Evolutionary conservation across 805 yeast species (phyloP), one percentile per base, ranked within the genome.

Genomic region (Metschnikowia corniflorae): DNA sequence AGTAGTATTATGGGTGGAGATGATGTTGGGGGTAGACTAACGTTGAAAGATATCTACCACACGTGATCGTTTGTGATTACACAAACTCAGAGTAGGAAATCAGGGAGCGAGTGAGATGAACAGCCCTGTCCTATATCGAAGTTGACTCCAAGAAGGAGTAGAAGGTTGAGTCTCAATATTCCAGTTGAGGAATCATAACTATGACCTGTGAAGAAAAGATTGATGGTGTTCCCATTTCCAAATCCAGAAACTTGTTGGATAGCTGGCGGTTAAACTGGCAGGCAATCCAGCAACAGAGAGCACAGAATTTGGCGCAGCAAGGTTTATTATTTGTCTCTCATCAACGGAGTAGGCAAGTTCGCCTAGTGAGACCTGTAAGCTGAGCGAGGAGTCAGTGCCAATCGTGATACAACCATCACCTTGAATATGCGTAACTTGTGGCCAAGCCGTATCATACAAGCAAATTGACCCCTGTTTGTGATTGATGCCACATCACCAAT

Each of bases 331-430:
- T 9, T 20, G 22, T 20, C 9, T 20, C 9, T 7, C 9, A 9
- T 20, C 22, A 20, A 20, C 9, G 7, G 22, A 20, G 22, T 7
- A 20, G 9, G 9, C 7, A 9, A 20, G 22, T 20, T 7, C 9
- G 7, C 22, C 22, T 9, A 20, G 9, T 9, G 22, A 7, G 9
- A 20, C 9, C 22, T 20, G 22, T 9, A 20, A 20, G 22, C 9
- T 20, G 9, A 20, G 9, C 9, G 7, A 9, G 9, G 32, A n/a
- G 15, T 13, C 19, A 6, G 14, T 13, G 20, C 19, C 15, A 15
- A 29, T 15, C 8, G 21, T 16, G 20, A 52, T 39, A 47, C 63
- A 58, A 33, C 63, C 63, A 18, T 33, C 31, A 28, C 61, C 61
- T 1, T 20, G 6, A 25, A 58, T 46, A 16, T 16, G 30, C 17